Base-by-base conservation (phyloP, 1,139 yeast species). In the Pichia sp. region DNA sequence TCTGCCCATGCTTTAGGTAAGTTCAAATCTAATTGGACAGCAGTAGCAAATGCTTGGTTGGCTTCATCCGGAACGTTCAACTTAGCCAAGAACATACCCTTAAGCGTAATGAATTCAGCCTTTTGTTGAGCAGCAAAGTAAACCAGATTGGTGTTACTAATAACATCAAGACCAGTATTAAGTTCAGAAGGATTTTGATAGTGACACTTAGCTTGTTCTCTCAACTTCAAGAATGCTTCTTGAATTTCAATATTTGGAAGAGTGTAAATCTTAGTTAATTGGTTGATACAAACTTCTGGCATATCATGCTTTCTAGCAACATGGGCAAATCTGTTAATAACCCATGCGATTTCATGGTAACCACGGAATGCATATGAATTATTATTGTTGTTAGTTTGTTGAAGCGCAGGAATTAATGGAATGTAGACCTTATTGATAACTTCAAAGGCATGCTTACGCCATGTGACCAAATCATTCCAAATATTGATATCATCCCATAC, bases 1-100 rank as follows among this genome's bases (percentile, higher is more conserved):
- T 94, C 98, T 2, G 98, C 98, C 99, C 99, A 94, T 0, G 99
- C 99, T 62, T 93, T 93, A 2, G 99, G 96, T 47, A 93, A 70
- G 59, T 90, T 89, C 58, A 91, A 77, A 62, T 94, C 99, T 51
- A 91, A 83, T 66, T 93, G 98, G 21, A 94, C 98, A 4, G 99
- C 96, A 1, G 97, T 87, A 1, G 98, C 96, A 70, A 93, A 93
- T 0, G 97, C 96, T 63, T 91, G 96, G 63, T 93, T 91, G 9
- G 99, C 99, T 60, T 93, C 98, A 53, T 91, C 97, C 58, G 84
- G 83, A 43, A 88, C 91, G 56, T 86, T 83, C 59, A 93, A 73
- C 65, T 90, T 93, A 32, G 96, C 95, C 62, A 93, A 77, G 62
- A 94, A 93, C 97, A 93, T 93, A 54, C 99, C 99, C 73, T 94